Base-by-base conservation (phyloP, 2,329 filamentous ascomycete genomes). In the Penicillium sp. region DNA sequence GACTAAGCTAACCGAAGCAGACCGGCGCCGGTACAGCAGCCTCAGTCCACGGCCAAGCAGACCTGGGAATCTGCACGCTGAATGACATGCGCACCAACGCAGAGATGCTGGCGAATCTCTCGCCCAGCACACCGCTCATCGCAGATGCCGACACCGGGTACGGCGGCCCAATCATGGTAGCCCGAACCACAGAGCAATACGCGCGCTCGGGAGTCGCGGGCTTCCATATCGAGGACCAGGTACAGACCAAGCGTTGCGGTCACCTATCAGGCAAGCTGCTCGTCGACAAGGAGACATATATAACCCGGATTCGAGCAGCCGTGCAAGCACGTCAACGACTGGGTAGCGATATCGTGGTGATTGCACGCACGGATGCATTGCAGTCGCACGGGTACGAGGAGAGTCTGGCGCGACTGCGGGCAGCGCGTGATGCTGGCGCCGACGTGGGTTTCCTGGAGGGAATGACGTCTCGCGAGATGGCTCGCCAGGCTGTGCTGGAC, bases 161-260 rank as follows among this genome's bases (percentile, higher is more conserved):
- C 59, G 79, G 79, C 36, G 79, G 80, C 0, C 71, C 73, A n/a
- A 69, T 75, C 40, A 75, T 75, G 72, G 72, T 80, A 27, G 74
- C 76, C 10, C 74, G 78, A 13, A 80, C 79, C 4, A 76, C 79
- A 4, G 70, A 74, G 20, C 70, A 77, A 42, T 83, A 83, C 65
- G 75, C 77, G 20, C 75, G 77, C 40, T 73, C 79, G 3, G 81
- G 81, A 20, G 78, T 84, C 2, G 81, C 82, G 1, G 81, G 73
- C 8, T 73, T 84, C 37, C 82, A 84, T 62, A 76, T 84, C 57
- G 81, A 84, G 65, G 82, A 84, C 64, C 80, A 84, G 62, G 75
- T 83, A 7, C 71, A 73, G 53, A 73, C 68, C 13, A 75, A 76
- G 50, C 67, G 72, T 15, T 75, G 73, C 51, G 72, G 73, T 2